Evolutionary conservation across 495 filamentous ascomycete species (phyloP), one percentile per base, ranked within the genome.

Genomic region (Penicillium arizonense): DNA sequence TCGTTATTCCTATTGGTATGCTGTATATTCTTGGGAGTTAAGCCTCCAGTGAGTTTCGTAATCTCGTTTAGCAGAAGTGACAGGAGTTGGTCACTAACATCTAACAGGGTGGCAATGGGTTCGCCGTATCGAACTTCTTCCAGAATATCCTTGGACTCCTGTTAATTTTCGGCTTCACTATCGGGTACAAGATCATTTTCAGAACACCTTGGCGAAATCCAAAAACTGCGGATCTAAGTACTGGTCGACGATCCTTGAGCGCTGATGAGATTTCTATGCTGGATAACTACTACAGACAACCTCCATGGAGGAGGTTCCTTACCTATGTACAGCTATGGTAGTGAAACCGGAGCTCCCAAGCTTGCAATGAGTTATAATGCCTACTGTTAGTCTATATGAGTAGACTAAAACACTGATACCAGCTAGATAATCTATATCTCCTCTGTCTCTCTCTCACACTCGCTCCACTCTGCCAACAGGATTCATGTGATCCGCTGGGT

Each of bases 131-230:
- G 5, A 58, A 63, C 26, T 69, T 69, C 49, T 69, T 69, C 53
- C 61, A 65, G 16, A 65, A 71, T 20, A 67, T 65, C 38, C 52
- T 71, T 20, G 65, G 65, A 1, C 37, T 58, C 8, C 32, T 69
- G 32, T 39, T 71, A 7, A 60, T 70, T 21, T 35, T 63, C 13
- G 9, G 12, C 33, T 43, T 44, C 11, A 57, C 51, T 11, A 16
- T 63, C 32, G 63, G 30, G 0, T 67, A 69, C 47, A 69, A 65
- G 35, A 8, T 68, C 13, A 56, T 67, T 28, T 64, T 47, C 28
- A 36, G 47, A 5, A 67, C 61, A 0, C 57, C 51, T 4, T 56
- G 47, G 34, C 38, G 56, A 2, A 42, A 64, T 26, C 39, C 45
- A 16, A 52, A 46, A 16, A 61, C 50, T 3, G 65, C 53, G 18